Conservation (phyloP, 1,139 yeast species). For the Spathaspora jeffriesii region DNA sequence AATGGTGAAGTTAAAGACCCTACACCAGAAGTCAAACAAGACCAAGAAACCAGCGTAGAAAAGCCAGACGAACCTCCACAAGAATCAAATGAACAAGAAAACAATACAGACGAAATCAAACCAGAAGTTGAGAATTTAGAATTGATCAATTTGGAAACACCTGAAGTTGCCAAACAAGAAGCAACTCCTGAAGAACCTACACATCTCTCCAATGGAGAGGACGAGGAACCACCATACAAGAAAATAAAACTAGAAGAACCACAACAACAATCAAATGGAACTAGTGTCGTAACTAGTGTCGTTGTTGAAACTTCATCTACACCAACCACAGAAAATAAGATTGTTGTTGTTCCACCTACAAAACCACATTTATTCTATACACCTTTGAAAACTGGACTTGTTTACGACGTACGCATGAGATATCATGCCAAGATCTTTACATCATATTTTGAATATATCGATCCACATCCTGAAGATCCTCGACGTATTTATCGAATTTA, state of each 20-base stretch:
- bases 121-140: neutral
- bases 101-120: neutral
- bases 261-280: slow-evolving; percentile 3
- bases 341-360: slow-evolving; percentile 54
- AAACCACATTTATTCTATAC: slow-evolving; percentile 61
- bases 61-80: neutral
- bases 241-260: slow-evolving; percentile 13
- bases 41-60: slow-evolving; percentile 1
- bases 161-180: neutral
- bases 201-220: neutral
- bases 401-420: slow-evolving; percentile 96
- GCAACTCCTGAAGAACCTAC: neutral
- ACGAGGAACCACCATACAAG: slow-evolving; percentile 10
- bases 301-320: neutral
- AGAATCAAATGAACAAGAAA: neutral
- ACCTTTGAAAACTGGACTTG: slow-evolving; percentile 87
- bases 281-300: neutral
- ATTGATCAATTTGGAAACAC: neutral
- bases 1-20: slow-evolving; percentile 3
- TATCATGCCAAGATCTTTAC: slow-evolving; percentile 95
- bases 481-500: slow-evolving; percentile 93
- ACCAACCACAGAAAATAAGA: slow-evolving; percentile 15
- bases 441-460: slow-evolving; percentile 89
- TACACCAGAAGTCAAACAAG: slow-evolving; percentile 2
- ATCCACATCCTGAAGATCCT: slow-evolving; percentile 99